phyloP scores from a whole-genome alignment of 495 filamentous ascomycete genomes.

The Penicillium longicatenatum region DNA sequence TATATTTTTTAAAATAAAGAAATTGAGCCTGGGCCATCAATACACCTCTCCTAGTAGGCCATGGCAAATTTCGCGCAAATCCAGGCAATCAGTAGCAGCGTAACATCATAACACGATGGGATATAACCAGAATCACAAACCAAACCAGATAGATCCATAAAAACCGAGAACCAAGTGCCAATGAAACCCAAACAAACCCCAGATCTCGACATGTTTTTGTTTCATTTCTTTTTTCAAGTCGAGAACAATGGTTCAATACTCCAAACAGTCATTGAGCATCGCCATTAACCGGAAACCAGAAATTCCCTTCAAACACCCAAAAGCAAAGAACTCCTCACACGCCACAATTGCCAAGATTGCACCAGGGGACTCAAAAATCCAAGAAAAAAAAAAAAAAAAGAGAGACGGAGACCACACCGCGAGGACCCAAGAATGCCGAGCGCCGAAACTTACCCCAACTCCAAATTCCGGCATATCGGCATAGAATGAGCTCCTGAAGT shows the following conservation, averaged over 20 bases:
- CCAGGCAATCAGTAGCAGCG: slow-evolving; percentile 19
- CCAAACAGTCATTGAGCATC: background rate
- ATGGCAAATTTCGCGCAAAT: background rate
- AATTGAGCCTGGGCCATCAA: background rate
- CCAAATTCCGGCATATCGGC: slow-evolving; percentile 1
- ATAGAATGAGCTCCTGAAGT: slow-evolving; percentile 11
- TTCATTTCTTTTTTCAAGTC: background rate
- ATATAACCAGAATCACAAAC: slow-evolving; percentile 34
- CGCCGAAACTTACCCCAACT: background rate
- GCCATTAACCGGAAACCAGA: background rate
- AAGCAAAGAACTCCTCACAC: background rate
- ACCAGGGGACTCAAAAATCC: background rate
- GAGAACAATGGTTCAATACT: background rate
- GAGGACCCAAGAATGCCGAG: slow-evolving; percentile 2
- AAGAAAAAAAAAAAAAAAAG: background rate
- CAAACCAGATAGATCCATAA: slow-evolving; percentile 14
- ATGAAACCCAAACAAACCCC: slow-evolving; percentile 3
- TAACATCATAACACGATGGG: slow-evolving; percentile 36
- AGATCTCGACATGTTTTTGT: background rate
- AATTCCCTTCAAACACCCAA: background rate
- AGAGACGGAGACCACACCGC: background rate
- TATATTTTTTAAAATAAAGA: slow-evolving; percentile 6
- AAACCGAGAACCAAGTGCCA: slow-evolving; percentile 12
- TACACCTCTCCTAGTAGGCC: background rate
- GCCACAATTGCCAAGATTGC: background rate